Base-by-base conservation (phyloP, 2,329 filamentous ascomycete genomes). In the Dothidotthia symphoricarpi region DNA sequence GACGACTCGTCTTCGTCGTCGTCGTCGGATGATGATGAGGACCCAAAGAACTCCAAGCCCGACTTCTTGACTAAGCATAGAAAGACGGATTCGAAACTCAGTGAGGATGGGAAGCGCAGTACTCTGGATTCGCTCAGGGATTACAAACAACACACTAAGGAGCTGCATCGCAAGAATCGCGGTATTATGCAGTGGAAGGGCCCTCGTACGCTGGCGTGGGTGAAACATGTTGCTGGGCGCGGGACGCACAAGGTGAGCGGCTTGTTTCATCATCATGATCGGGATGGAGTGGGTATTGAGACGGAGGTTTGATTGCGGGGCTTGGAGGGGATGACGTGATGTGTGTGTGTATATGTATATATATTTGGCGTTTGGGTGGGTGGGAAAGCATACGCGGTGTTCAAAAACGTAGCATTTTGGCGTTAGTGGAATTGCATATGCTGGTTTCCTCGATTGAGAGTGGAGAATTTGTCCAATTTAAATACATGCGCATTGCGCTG, bases 121-220 rank as follows among this genome's bases (percentile, higher is more conserved):
- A 57, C 69, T 25, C 64, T 71, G 8, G 74, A 75, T 28, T 71
- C 77, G 57, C 42, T 81, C 30, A 75, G 73, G 39, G 81, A 85
- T 43, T 85, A 66, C 37, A 64, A 63, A 27, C 39, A 49, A 7
- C 48, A 57, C 17, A 36, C 44, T 12, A 61, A 62, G 32, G 47
- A 61, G 31, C 32, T 66, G 24, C 61, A 64, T 39, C 32, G 60
- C 2, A 82, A 78, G 57, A 81, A 88, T 55, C 69, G 81, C 15
- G 85, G 85, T 0, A 58, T 85, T 27, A 88, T 88, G 85, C 85
- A 88, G 66, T 88, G 83, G 80, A 77, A 75, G 71, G 62, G 76
- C 55, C 76, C 73, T 14, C 71, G 71, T 59, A 80, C 65, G 36
- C 66, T 70, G 41, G 77, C 82, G 53, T 77, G 76, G 63, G 72